Evolutionary conservation across 495 filamentous ascomycete species (phyloP).

Genomic region (Neurospora sublineolata): DNA sequence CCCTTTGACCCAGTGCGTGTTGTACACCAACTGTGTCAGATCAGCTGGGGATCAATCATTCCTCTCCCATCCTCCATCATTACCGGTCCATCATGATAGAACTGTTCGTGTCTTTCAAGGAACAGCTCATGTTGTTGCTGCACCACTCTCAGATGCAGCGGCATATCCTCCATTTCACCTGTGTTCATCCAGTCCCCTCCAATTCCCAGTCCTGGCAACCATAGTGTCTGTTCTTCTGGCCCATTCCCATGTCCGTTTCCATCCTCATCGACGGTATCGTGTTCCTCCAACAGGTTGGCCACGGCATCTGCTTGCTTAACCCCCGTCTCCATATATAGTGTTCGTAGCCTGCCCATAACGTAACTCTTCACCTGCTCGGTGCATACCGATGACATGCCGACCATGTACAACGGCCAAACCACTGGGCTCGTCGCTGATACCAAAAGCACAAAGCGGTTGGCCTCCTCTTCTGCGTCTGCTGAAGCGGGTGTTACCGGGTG

Average conservation of each 20-base stretch:
- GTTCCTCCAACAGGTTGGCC: conserved; percentile 21
- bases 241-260: conserved; percentile 2
- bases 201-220: background rate
- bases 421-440: conserved; percentile 26
- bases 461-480: conserved; percentile 15
- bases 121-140: background rate
- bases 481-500: conserved; percentile 5
- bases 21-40: background rate
- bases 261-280: conserved; percentile 4
- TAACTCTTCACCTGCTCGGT: conserved; percentile 17
- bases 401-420: conserved; percentile 28
- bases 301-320: conserved; percentile 24
- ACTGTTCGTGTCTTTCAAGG: background rate
- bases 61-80: background rate
- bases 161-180: background rate
- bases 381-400: conserved; percentile 27
- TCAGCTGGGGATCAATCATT: background rate
- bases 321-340: conserved; percentile 24
- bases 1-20: background rate
- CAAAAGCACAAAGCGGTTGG: conserved; percentile 23
- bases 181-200: background rate
- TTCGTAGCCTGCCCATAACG: conserved; percentile 19
- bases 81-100: background rate
- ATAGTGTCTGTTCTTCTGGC: background rate
- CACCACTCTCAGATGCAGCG: background rate